These are phyloP conservation scores for Podospora didyma DNA, from an alignment of 495 filamentous ascomycete genomes.

Conservation along the genomic window DNA sequence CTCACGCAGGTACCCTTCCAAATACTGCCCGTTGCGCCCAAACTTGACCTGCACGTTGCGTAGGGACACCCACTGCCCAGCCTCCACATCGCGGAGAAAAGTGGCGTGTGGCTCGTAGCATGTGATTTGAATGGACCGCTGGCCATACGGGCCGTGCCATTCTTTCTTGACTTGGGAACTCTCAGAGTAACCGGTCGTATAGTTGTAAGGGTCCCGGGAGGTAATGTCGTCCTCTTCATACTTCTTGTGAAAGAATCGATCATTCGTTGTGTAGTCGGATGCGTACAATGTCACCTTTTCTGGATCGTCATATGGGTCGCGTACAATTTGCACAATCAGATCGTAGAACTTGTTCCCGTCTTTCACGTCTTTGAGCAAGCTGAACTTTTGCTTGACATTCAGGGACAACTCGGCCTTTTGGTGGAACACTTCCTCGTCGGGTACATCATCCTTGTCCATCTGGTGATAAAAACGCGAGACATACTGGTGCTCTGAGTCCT, in stretches of 20 bases:
- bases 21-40: constrained; percentile 41
- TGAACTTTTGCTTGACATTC: constrained; percentile 53
- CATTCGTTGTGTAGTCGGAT: constrained; percentile 81
- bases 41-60: constrained; percentile 70
- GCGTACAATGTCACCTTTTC: constrained; percentile 63
- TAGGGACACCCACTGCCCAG: constrained; percentile 59
- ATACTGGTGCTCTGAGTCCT: constrained; percentile 30
- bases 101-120: constrained; percentile 66
- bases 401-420: constrained; percentile 33
- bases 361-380: constrained; percentile 60
- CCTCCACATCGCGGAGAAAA: constrained; percentile 51
- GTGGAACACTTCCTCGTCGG: constrained; percentile 44
- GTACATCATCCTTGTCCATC: constrained; percentile 37
- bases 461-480: constrained; percentile 38
- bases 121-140: constrained; percentile 66
- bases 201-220: constrained; percentile 29
- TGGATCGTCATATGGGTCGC: constrained; percentile 48
- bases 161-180: neutral
- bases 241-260: constrained; percentile 51
- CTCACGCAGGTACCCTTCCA: constrained; percentile 71
- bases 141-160: constrained; percentile 78
- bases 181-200: constrained; percentile 12
- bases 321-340: constrained; percentile 72
- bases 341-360: constrained; percentile 59
- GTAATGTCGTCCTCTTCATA: constrained; percentile 33